These are phyloP conservation scores for Curvularia sp. DNA, from an alignment of 2,329 filamentous ascomycete genomes.

Conservation along the genomic window DNA sequence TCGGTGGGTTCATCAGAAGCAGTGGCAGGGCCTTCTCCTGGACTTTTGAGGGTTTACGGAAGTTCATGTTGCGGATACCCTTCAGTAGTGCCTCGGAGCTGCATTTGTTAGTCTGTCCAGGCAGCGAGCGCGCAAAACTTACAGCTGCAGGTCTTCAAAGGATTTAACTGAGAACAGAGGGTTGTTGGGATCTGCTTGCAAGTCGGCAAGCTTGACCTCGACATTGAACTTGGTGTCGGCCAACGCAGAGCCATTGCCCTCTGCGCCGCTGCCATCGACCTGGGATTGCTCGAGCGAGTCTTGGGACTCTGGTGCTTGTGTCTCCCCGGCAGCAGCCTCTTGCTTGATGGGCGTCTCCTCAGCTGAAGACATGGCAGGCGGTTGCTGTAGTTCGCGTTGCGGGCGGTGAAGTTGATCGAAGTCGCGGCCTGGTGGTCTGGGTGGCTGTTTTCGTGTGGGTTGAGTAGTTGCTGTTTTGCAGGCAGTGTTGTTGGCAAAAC, in stretches of 20 bases:
- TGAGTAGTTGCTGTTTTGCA: background rate
- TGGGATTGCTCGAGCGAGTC: slow-evolving; percentile 40
- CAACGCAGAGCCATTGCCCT: slow-evolving; percentile 54
- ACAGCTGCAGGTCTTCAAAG: slow-evolving; percentile 89
- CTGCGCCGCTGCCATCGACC: slow-evolving; percentile 57
- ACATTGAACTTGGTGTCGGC: slow-evolving; percentile 84
- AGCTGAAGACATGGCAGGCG: slow-evolving; percentile 20
- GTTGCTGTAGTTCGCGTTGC: slow-evolving; percentile 6
- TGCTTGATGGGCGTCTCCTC: slow-evolving; percentile 25
- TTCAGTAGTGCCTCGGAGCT: slow-evolving; percentile 56
- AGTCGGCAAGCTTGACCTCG: slow-evolving; percentile 88
- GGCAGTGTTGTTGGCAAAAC: background rate
- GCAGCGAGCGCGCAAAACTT: slow-evolving; percentile 50
- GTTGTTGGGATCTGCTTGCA: slow-evolving; percentile 85
- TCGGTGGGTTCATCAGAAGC: slow-evolving; percentile 83
- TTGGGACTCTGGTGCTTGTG: slow-evolving; percentile 14
- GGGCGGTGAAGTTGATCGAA: slow-evolving; percentile 7
- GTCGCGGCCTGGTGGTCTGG: background rate
- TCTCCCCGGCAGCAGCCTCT: slow-evolving; percentile 19
- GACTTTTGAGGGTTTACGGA: slow-evolving; percentile 95
- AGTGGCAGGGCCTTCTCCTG: slow-evolving; percentile 93
- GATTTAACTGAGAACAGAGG: slow-evolving; percentile 84
- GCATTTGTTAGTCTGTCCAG: slow-evolving; percentile 20
- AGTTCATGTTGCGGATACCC: slow-evolving; percentile 82
- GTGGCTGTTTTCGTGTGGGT: background rate